Evolutionary conservation across 495 filamentous ascomycete species (phyloP), one percentile per base, ranked within the genome.

Genomic region (Bacidia gigantensis): DNA sequence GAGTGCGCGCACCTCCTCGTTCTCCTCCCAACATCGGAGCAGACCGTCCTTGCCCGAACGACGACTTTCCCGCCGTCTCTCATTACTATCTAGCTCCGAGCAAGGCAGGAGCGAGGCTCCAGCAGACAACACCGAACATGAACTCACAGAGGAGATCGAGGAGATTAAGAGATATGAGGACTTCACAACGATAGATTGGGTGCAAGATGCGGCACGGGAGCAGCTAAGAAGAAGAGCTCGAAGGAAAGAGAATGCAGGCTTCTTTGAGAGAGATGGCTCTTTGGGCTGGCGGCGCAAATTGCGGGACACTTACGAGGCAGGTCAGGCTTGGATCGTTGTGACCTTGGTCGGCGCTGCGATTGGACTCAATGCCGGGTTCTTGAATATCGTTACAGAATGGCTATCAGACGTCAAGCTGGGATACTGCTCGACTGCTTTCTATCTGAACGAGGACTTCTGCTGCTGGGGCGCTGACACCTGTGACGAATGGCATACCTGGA

Each of bases 141-240:
- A 84, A 49, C 85, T 95, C 58, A 81, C 86, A 43, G 90, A 98
- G 64, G 92, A 98, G 70, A 95, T 98, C 60, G 90, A 83, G 42
- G 85, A 95, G 71, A 96, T 98, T 63, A 95, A 95, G 67, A 79
- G 93, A 68, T 98, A 98, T 70, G 92, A 97, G 65, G 81, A 87
- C 62, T 98, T 98, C 64, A 96, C 90, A 3, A 98, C 92, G 0
- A 98, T 98, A 77, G 89, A 98, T 65, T 98, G 92, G 92, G 89
- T 98, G 1, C 89, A 98, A 64, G 92, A 98, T 79, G 90, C 90
- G 1, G 83, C 89, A 12, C 82, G 89, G 44, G 92, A 95, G 65
- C 86, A 95, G 65, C 67, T 84, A 32, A 79, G 89, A 45, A 76
- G 89, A 47, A 84, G 85, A 60, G 78, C 84, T 18, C 74, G 81